Evolutionary conservation across 306 rosid species (phyloP).

Genomic region (Herpetospermum pedunculosum): DNA sequence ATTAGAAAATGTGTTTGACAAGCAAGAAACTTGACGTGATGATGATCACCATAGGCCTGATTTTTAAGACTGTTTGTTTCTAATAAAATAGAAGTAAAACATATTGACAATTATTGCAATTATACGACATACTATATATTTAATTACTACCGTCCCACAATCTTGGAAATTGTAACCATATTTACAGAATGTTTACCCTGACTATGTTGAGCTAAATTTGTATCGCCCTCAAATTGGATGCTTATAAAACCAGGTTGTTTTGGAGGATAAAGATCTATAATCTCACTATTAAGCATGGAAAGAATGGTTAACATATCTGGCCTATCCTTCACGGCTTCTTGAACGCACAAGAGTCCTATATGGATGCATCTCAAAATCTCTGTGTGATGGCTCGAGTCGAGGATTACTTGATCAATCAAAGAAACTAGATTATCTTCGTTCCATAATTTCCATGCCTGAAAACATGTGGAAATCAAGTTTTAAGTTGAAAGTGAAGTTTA

Average conservation of each 20-base stretch:
- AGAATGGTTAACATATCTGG: background rate
- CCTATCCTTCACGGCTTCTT: background rate
- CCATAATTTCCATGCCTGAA: constrained; percentile 16
- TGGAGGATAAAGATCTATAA: background rate
- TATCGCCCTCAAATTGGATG: background rate
- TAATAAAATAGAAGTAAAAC: no score
- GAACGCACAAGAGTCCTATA: background rate
- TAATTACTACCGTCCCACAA: background rate
- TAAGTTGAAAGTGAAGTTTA: background rate
- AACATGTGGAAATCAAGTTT: background rate
- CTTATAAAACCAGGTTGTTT: background rate
- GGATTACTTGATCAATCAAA: background rate
- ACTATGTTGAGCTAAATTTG: background rate
- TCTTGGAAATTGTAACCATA: background rate
- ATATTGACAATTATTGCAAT: no score
- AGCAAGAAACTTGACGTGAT: no score
- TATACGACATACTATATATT: background rate
- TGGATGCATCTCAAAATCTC: constrained; percentile 9
- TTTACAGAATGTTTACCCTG: background rate
- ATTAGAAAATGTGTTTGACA: no score
- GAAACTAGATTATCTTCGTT: constrained; percentile 1
- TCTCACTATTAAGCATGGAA: background rate
- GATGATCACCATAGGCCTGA: no score
- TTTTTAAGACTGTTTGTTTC: background rate
- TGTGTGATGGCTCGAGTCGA: background rate